Evolutionary conservation across 257 asterid species (phyloP), one percentile per base, ranked within the genome.

Genomic region (Verbena officinalis): DNA sequence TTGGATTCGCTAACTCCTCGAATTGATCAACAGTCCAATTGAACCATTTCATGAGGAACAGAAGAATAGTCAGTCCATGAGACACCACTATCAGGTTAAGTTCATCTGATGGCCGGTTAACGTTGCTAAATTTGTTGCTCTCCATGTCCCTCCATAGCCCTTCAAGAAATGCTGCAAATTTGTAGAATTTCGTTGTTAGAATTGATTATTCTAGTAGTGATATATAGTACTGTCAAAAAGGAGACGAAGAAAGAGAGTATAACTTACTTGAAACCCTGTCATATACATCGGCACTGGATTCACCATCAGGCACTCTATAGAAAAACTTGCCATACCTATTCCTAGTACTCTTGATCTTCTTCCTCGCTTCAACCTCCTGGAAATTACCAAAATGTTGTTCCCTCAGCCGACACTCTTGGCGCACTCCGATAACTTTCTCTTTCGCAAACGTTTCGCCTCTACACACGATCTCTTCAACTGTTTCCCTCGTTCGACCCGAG

Each of bases 371-470:
- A 40, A 65, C 52, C 14, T 83, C 89, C 57, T 88, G 90, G 30
- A 75, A 88, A 56, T 88, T 88, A 13, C 96, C 96, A 30, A 88
- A 88, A 70, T 80, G 87, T 12, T 83, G 91, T 44, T 88, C 96
- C 49, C 96, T 77, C 19, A 88, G 44, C 66, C 85, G 73, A 52
- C 82, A 76, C 52, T 88, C 96, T 63, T 88, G 89, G 6, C 82
- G 75, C 16, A 83, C 78, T 4, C 89, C 94, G 15, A 70, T 38
- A 51, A 85, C 77, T 21, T 55, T 68, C 4, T 73, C 75, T 12
- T 72, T 71, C 3, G 82, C 77, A 16, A 84, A 75, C 3, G 77
- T 69, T 13, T 59, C 65, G 0, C 73, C 77, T 7, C 55, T 54
- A 0, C 31, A 1, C 0, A 81, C 61, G 0, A 84, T 81, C 82